Base-by-base conservation (phyloP, 345 rosid genomes). In the Pseudoturritis turrita region DNA sequence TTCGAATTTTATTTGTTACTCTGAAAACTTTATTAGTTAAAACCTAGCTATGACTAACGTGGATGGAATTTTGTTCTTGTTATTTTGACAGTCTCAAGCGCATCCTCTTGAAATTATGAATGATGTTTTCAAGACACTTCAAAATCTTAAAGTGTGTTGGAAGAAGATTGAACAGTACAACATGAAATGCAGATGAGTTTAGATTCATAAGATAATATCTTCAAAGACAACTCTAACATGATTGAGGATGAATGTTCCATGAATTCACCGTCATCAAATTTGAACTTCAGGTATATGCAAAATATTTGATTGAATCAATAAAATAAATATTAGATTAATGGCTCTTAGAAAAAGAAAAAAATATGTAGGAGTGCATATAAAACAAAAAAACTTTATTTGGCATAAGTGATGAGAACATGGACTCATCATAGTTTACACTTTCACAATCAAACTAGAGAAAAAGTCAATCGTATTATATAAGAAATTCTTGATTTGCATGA, bases 101-200 rank as follows among this genome's bases (percentile, higher is more conserved):
- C 84, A 76, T 47, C 98, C 98, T 31, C 82, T 82, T 62, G 96
- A 85, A 65, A 89, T 94, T 57, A 89, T 89, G 97, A 78, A 54
- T 15, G 88, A 77, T 56, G 84, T 94, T 74, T 88, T 88, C 47
- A 84, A 79, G 68, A 87, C 95, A 52, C 77, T 94, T 70, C 86
- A 75, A 77, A 87, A 85, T 65, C 83, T 91, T 62, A 86, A 87
- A 44, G 94, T 85, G 13, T 69, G 80, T 71, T 94, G 98, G 98
- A 91, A 94, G 79, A 88, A 84, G 76, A 91, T 87, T 5, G 91
- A 92, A 57, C 88, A 73, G 50, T 90, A 90, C 83, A 90, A 90
- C 82, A 79, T 93, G 81, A 90, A 89, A 83, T 93, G 96, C 80
- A 81, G 89, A 80, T 90, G 97, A 94, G 70, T 86, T 74, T 86